These are phyloP conservation scores for Clausena lansium DNA, from an alignment of 345 rosid genomes.

Conservation along the genomic window DNA sequence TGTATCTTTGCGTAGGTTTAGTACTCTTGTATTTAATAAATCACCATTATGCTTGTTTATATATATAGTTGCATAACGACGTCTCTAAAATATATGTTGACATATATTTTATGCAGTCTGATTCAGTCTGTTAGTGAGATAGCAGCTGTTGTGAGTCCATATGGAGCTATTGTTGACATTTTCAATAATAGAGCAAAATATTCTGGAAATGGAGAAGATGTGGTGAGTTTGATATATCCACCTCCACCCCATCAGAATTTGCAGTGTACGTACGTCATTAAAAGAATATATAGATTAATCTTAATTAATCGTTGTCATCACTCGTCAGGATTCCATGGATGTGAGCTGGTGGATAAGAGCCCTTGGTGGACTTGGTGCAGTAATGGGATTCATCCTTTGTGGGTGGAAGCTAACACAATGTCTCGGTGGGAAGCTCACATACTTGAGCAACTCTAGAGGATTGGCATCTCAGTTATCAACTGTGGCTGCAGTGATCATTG, in stretches of 20 bases:
- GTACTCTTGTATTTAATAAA: background rate
- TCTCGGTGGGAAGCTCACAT: conserved; percentile 34
- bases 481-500: conserved; percentile 30
- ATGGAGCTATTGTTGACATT: conserved; percentile 28
- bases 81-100: background rate
- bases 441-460: conserved; percentile 33
- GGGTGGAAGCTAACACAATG: conserved; percentile 32
- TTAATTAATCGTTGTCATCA: too few relatives aligned
- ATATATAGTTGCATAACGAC: background rate
- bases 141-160: conserved; percentile 30
- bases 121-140: conserved; percentile 34
- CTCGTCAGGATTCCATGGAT: conserved; percentile 14
- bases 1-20: conserved; percentile 32
- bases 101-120: conserved; percentile 22
- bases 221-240: conserved; percentile 11
- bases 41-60: background rate
- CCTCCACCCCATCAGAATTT: background rate
- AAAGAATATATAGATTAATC: too few relatives aligned
- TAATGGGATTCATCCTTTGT: conserved; percentile 26
- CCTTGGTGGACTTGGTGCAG: conserved; percentile 27
- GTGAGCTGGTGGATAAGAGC: conserved; percentile 29
- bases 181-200: conserved; percentile 30
- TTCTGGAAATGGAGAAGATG: conserved; percentile 19
- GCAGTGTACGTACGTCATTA: background rate
- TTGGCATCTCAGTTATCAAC: conserved; percentile 26